Evolutionary conservation across 345 rosid genomes (phyloP), one percentile per base, ranked within the genome.

Genomic region (Lepidium aucheri): DNA sequence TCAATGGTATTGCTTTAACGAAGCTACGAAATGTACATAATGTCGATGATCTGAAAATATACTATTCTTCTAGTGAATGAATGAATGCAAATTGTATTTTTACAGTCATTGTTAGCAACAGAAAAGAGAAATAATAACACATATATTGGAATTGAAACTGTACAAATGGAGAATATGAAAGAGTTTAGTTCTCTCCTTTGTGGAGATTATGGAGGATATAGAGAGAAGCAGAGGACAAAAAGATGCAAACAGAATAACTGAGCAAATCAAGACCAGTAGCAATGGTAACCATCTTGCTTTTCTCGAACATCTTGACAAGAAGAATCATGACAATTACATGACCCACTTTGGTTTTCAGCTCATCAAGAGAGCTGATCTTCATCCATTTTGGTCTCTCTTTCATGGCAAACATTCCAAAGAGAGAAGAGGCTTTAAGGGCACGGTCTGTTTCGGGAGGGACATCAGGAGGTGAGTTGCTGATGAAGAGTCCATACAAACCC

Each of bases 341-440:
- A 22, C 98, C 97, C 9, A 87, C 88, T 84, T 87, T 93, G 11
- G 98, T 90, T 81, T 87, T 93, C 53, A 90, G 86, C 75, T 89
- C 95, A 53, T 89, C 96, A 0, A 87, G 81, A 6, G 94, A 89
- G 77, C 95, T 81, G 46, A 93, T 93, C 74, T 86, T 86, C 96
- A 93, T 93, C 97, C 98, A 89, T 54, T 89, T 89, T 1, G 97
- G 97, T 61, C 96, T 87, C 80, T 82, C 95, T 82, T 89, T 93
- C 77, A 93, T 65, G 53, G 91, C 83, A 79, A 93, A 93, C 98
- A 93, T 93, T 72, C 98, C 98, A 46, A 93, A 87, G 61, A 93
- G 77, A 49, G 98, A 93, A 40, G 98, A 93, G 32, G 90, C 76
- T 72, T 74, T 82, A 43, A 89, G 85, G 44, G 98, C 96, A 17